Percentiles rank a stretch among this genome's conserved stretches.
Evolutionary conservation across 306 rosid species (phyloP).

Genomic region (Mimosa bimucronata): DNA sequence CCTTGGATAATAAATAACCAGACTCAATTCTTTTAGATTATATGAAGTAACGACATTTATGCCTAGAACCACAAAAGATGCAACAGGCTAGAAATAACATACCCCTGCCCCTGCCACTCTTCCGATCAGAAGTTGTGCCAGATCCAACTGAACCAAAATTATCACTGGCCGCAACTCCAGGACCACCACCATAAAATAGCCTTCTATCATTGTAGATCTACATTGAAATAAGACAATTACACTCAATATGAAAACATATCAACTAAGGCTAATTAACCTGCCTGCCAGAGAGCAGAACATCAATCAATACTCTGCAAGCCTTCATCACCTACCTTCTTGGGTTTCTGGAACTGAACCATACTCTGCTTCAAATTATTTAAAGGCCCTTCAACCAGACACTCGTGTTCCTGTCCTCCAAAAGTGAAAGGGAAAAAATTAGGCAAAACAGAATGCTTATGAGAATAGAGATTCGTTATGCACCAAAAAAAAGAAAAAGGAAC

Average conservation of each 20-base stretch:
- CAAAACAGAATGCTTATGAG: conserved; percentile 19
- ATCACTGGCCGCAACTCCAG: conserved; percentile 83
- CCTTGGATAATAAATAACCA: not conserved
- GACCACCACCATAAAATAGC: conserved; percentile 90
- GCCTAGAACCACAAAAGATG: not conserved
- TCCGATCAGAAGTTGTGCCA: conserved; percentile 68
- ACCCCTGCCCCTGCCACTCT: conserved; percentile 94
- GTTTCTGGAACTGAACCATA: conserved; percentile 99
- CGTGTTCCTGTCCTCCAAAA: conserved; percentile 69
- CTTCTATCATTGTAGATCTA: conserved; percentile 95
- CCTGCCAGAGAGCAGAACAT: conserved; percentile 19
- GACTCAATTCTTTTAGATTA: not conserved
- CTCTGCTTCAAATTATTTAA: conserved; percentile 96
- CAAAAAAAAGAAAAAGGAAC: not conserved
- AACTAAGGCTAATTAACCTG: conserved; percentile 3
- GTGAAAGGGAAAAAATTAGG: not conserved
- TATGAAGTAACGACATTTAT: not conserved
- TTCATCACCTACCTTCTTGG: conserved; percentile 75
- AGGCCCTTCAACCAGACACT: conserved; percentile 99
- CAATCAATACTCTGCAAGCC: conserved; percentile 16
- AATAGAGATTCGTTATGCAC: not conserved
- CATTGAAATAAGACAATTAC: conserved; percentile 22
- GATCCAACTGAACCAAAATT: conserved; percentile 66
- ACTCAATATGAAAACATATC: not conserved
- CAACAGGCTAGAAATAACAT: conserved; percentile 37